Evolutionary conservation across 1,284 basidiomycete genomes (phyloP), one percentile per base, ranked within the genome.

Genomic region (Cutaneotrichosporon spelunceum): DNA sequence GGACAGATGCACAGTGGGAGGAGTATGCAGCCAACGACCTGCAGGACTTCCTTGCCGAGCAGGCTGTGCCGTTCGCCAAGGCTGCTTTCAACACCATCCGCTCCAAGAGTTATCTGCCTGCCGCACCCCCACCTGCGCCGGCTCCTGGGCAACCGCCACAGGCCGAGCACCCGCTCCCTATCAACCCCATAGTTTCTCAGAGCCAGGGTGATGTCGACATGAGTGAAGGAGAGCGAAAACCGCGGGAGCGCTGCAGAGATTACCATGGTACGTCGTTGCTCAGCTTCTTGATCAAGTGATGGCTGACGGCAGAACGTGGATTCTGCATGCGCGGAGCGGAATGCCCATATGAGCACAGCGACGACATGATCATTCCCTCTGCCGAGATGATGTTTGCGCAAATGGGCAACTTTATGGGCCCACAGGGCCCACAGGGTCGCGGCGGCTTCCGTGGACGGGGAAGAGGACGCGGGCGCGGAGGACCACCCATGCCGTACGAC

Each of bases 271-370:
- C 74, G 91, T 84, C 14, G 30, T 27, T 56, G 13, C 3, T 29
- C n/a, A 42, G 36, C 36, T 39, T 2, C 36, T 14, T 13, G n/a
- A 13, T 2, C 21, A 4, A 34, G 21, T 13, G 3, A 11, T 4
- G 13, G 55, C 62, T 65, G 42, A 62, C 56, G 26, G 9, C 68
- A 93, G 91, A 93, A 73, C 87, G 87, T 66, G 92, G 94, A 2
- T 96, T 88, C 77, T 98, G 94, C 72, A 85, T 90, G 56, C 87
- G 93, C 29, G 94, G 94, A 42, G 87, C 84, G n/a, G 84, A 84
- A 64, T 98, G 94, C 83, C 92, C 91, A 74, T 97, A 86, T 76
- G 91, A 90, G 68, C 94, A 98, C 71, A 90, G 89, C 34, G 88
- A 88, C 24, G 78, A 78, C 62, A 70, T 74, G 7, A 73, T 78